A percentile compares a stretch with the other conserved stretches of the same genome.
Evolutionary conservation across 2,329 filamentous ascomycete species (phyloP).

Genomic region (Alternaria burnsii): DNA sequence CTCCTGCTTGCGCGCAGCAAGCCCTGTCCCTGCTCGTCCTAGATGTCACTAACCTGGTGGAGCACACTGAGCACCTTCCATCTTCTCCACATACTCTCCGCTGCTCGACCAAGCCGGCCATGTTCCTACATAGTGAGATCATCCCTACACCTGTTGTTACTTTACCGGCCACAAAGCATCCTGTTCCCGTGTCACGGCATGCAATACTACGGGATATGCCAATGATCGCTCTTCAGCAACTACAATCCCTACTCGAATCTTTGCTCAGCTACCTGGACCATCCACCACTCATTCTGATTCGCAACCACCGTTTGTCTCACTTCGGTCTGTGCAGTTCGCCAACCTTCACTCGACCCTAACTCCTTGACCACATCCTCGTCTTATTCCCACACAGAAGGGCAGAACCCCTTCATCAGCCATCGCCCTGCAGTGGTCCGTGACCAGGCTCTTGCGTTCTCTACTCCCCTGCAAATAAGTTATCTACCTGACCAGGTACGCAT

Average conservation of each 20-base stretch:
- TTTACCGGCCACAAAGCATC: conserved; percentile 38
- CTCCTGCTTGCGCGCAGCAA: conserved; percentile 36
- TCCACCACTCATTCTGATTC: conserved; percentile 7
- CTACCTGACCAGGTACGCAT: conserved; percentile 43
- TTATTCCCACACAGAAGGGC: conserved; percentile 32
- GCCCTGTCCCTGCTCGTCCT: conserved; percentile 40
- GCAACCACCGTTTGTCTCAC: conserved; percentile 18
- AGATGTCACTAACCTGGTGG: conserved; percentile 37
- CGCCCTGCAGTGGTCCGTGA: conserved; percentile 35
- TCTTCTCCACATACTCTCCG: conserved; percentile 50
- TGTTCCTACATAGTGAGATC: conserved; percentile 44
- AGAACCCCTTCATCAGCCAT: conserved; percentile 36
- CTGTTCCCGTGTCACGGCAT: conserved; percentile 33
- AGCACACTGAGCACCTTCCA: conserved; percentile 46
- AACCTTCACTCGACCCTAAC: conserved; percentile 19
- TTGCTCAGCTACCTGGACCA: conserved; percentile 2
- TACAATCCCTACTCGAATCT: conserved; percentile 10
- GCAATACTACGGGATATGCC: conserved; percentile 33
- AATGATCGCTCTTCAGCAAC: conserved; percentile 17
- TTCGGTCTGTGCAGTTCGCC: conserved; percentile 31
- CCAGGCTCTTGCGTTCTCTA: conserved; percentile 33
- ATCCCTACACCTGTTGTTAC: conserved; percentile 45
- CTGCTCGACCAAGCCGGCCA: conserved; percentile 39
- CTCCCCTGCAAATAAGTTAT: conserved; percentile 34
- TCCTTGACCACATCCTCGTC: conserved; percentile 38